Base-by-base conservation (phyloP, 177 flowering plant genomes). In the Telopea speciosissima region DNA sequence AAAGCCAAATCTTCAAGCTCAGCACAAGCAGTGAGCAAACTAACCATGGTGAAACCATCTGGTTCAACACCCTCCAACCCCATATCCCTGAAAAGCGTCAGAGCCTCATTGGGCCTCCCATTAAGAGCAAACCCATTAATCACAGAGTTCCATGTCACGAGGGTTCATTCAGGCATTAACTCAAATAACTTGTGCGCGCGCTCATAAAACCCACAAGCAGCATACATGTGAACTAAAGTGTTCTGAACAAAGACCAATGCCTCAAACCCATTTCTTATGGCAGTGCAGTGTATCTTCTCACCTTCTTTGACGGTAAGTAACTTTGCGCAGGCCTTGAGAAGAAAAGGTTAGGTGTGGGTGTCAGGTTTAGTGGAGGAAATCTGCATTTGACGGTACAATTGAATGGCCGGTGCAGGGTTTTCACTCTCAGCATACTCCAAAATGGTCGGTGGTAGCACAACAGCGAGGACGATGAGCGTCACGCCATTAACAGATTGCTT, bases 331-430 rank as follows among this genome's bases (percentile, higher is more conserved):
- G 87, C 88, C 70, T 86, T 86, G 3, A 86, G 62, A 69, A 86
- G 77, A 74, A 85, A 86, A 58, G 90, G 88, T 78, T 79, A 86
- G 0, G 88, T 86, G 75, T 86, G 88, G 0, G 87, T 81, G 54
- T 86, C 90, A 24, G 88, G 81, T 67, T 79, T 70, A 24, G 80
- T 62, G 19, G 65, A 45, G 10, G 60, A 26, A 1, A 24, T 26
- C 3, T 44, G 79, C 88, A 86, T 85, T 60, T 71, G 71, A 65
- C 36, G 63, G 69, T 79, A 76, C 19, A 85, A 49, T 19, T 74
- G n/a, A n/a, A n/a, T n/a, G n/a, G n/a, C n/a, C n/a, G n/a, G n/a
- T n/a, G n/a, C n/a, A n/a, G n/a, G n/a, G n/a, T n/a, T n/a, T n/a
- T n/a, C n/a, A n/a, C n/a, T n/a, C n/a, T n/a, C n/a, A n/a, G n/a